Evolutionary conservation across 768 basidiomycete genomes (phyloP), one percentile per base, ranked within the genome.

Genomic region (Macrolepiota fuliginosa): DNA sequence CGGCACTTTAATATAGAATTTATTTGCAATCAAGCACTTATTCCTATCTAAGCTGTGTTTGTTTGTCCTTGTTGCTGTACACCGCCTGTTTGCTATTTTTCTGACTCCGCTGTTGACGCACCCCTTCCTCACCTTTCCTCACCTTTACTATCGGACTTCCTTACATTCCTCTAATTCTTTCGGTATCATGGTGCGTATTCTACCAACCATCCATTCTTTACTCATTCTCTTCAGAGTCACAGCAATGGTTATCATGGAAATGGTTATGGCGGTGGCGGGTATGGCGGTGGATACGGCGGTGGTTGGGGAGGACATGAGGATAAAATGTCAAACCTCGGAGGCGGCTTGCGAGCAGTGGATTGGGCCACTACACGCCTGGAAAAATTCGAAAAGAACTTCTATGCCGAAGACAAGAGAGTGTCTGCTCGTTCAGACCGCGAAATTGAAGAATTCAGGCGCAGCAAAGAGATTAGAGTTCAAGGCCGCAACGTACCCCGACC

Each of bases 351-450:
- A 63, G 81, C 81, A 55, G 88, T 97, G 59, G 93, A 98, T 76
- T 99, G 97, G 97, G 73, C 79, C 56, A 74, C 74, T 45, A 80
- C 86, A 50, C 87, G 86, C 63, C 77, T 97, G 60, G 83, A 88
- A 69, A 88, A 84, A 67, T 98, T 99, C 66, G 96, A 98, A 77
- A 99, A 98, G 80, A 98, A 98, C 80, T 99, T 96, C 67, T 96
- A 96, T 68, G 80, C 88, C 50, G 95, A 99, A 74, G 93, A 98
- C 74, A 89, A 91, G 70, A 84, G 87, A 29, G 92, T 98, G 47
- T 75, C 87, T 19, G 77, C 82, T 35, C 89, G 89, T 64, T 85
- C 81, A 56, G 94, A 98, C 15, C 81, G 86, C 53, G 96, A 99
- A 69, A 83, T 98, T 58, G 90, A 93, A 58, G 94, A 94, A 51